Percentiles rank a stretch among this genome's conserved stretches.
Conservation (phyloP, 2,329 filamentous ascomycete species). For the Passalora sequoiae region DNA sequence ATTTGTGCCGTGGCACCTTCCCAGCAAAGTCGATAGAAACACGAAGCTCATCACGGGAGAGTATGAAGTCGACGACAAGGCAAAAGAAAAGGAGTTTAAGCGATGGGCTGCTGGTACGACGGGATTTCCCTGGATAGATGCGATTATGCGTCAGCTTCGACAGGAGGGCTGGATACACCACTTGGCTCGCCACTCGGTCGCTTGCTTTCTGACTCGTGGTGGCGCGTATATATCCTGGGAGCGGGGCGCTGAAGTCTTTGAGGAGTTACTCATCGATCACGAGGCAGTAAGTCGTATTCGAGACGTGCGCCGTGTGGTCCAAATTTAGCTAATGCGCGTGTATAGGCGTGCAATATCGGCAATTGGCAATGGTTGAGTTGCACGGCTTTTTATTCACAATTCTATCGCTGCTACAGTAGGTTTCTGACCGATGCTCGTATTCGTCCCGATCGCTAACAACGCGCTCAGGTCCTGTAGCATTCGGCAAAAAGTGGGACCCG, state of each 20-base stretch:
- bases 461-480: conserved; percentile 56
- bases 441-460: background rate
- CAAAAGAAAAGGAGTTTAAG: conserved; percentile 61
- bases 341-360: conserved; percentile 65
- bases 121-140: conserved; percentile 76
- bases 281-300: conserved; percentile 43
- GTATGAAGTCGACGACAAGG: conserved; percentile 58
- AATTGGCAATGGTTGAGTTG: conserved; percentile 78
- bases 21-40: conserved; percentile 52
- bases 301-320: background rate
- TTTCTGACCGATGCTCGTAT: too few relatives aligned
- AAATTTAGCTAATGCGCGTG: background rate
- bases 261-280: conserved; percentile 70
- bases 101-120: conserved; percentile 66
- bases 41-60: conserved; percentile 50
- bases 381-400: conserved; percentile 69
- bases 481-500: conserved; percentile 71
- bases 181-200: conserved; percentile 69
- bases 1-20: conserved; percentile 77
- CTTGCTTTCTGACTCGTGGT: conserved; percentile 73
- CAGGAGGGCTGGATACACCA: conserved; percentile 69
- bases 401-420: conserved; percentile 58
- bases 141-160: conserved; percentile 68
- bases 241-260: conserved; percentile 71
- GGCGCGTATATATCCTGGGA: conserved; percentile 78